phyloP scores from a whole-genome alignment of 1,284 basidiomycete species.

The Xerocomus minutiporus region DNA sequence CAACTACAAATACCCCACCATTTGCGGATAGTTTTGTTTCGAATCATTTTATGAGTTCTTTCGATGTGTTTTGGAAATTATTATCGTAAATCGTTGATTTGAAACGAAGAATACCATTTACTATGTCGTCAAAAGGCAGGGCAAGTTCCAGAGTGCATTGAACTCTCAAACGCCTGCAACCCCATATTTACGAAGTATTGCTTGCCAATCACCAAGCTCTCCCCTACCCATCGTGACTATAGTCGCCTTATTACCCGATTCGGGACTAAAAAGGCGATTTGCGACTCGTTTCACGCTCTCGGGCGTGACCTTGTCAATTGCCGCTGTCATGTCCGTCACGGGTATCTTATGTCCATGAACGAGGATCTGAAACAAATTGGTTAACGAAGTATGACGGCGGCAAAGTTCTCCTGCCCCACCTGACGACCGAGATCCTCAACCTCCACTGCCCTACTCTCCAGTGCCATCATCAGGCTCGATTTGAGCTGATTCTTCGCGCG shows the following conservation, averaged over 20 bases:
- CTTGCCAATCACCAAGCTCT: conserved; percentile 58
- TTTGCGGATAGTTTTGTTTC: conserved; percentile 41
- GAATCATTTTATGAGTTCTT: not conserved
- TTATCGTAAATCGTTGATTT: not conserved
- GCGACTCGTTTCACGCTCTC: conserved; percentile 73
- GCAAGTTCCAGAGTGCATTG: not conserved
- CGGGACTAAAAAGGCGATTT: conserved; percentile 62
- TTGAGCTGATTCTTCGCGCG: conserved; percentile 97
- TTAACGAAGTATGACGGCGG: not conserved
- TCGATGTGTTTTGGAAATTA: not conserved
- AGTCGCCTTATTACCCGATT: conserved; percentile 59
- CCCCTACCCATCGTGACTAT: conserved; percentile 72
- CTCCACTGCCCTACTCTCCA: conserved; percentile 88
- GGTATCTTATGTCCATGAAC: conserved; percentile 89
- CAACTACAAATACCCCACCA: conserved; percentile 43
- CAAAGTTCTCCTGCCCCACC: conserved; percentile 37
- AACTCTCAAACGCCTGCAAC: conserved; percentile 37
- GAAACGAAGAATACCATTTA: not conserved
- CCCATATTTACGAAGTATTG: conserved; percentile 64
- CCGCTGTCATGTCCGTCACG: conserved; percentile 87
- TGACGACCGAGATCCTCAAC: conserved; percentile 87
- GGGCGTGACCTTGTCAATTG: conserved; percentile 79
- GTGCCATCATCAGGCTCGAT: conserved; percentile 90
- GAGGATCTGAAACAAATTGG: conserved; percentile 58
- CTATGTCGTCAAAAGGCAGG: not conserved